These are phyloP conservation scores for Thelonectria olida DNA, from an alignment of 2,329 filamentous ascomycete genomes.

Conservation along the genomic window DNA sequence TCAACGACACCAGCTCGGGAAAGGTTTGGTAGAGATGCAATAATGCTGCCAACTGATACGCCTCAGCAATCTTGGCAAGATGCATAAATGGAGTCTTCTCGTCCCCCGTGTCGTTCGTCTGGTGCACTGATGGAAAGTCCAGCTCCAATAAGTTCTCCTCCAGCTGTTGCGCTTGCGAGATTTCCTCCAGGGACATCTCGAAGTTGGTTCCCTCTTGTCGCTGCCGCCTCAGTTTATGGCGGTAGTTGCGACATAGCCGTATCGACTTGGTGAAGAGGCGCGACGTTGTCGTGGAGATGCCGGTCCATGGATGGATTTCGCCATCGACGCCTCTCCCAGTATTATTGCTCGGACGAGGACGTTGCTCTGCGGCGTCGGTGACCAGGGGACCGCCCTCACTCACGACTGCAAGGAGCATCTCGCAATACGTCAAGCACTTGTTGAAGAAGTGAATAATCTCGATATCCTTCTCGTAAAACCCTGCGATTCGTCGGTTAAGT, in stretches of 20 bases:
- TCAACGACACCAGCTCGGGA: constrained; percentile 45
- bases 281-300: constrained; percentile 46
- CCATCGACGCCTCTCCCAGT: constrained; percentile 26
- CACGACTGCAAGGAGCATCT: constrained; percentile 52
- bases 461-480: constrained; percentile 30
- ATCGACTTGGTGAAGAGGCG: constrained; percentile 48
- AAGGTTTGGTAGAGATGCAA: constrained; percentile 53
- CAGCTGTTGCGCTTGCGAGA: constrained; percentile 41
- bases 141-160: constrained; percentile 47
- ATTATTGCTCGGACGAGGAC: background rate
- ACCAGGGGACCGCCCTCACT: constrained; percentile 37
- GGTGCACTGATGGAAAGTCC: constrained; percentile 33
- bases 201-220: constrained; percentile 41
- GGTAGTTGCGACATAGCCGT: constrained; percentile 47
- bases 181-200: constrained; percentile 34
- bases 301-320: constrained; percentile 50
- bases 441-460: constrained; percentile 49
- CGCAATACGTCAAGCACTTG: constrained; percentile 51
- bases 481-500: constrained; percentile 32
- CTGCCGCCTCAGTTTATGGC: constrained; percentile 33
- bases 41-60: constrained; percentile 49
- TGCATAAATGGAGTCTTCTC: constrained; percentile 41
- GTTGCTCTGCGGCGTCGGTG: background rate
- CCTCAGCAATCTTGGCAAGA: constrained; percentile 49
- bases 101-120: constrained; percentile 44